Conservation (phyloP, 306 rosid genomes). For the Alnus rubra region DNA sequence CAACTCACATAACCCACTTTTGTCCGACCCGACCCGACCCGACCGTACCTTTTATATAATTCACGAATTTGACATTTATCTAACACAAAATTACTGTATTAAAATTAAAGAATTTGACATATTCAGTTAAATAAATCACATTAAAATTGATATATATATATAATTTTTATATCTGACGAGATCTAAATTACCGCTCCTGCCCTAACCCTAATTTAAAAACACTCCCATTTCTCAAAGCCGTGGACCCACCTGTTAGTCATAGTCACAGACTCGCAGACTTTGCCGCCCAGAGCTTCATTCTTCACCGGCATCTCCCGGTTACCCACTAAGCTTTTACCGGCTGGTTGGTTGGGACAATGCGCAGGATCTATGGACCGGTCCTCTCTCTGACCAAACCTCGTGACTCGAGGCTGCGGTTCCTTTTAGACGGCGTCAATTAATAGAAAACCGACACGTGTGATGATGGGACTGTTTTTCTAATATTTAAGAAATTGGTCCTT, state of each 20-base stretch:
- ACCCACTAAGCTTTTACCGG: background rate
- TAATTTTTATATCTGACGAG: no score
- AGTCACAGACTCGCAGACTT: background rate
- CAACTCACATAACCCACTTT: no score
- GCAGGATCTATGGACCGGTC: constrained; percentile 19
- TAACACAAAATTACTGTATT: no score
- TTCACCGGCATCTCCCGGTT: constrained; percentile 2
- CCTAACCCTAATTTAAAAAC: background rate
- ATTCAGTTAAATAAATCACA: no score
- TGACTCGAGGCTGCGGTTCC: constrained; percentile 21
- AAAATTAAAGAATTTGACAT: no score
- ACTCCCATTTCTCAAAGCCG: background rate
- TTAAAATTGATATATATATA: no score
- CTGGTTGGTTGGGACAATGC: background rate
- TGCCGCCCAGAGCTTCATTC: background rate
- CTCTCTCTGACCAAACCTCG: constrained; percentile 24
- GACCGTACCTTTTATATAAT: no score
- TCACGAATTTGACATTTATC: no score
- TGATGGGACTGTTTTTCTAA: no score
- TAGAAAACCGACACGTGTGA: constrained; percentile 1
- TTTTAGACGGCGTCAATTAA: constrained; percentile 11
- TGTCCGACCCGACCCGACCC: constrained; percentile 1
- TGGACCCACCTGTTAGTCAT: background rate
- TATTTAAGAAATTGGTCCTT: background rate
- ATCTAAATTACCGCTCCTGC: no score